Conservation (phyloP, 1,284 basidiomycete species). For the Leucoagaricus sp. region DNA sequence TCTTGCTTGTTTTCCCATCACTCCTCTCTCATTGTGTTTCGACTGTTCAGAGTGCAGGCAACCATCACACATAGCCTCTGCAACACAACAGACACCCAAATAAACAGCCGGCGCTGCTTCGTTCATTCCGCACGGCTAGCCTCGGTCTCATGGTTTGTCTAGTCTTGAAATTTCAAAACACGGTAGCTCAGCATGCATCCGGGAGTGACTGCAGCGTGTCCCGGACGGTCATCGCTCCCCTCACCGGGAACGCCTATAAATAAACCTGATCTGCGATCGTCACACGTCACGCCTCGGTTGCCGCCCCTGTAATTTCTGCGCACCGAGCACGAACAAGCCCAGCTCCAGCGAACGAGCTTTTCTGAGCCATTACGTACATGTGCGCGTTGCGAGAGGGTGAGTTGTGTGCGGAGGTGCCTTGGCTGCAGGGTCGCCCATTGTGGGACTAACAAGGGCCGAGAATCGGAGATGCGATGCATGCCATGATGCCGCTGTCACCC, state of each 20-base stretch:
- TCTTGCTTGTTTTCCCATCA: not conserved
- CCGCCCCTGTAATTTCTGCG: too few species aligned
- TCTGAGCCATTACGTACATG: too few species aligned
- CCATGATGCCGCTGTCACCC: slow-evolving; percentile 7
- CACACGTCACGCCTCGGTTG: too few species aligned
- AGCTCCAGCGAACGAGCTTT: too few species aligned
- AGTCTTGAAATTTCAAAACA: not conserved
- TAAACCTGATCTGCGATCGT: not conserved
- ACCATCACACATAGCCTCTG: not conserved
- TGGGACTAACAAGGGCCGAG: not conserved
- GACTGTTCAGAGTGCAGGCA: too few species aligned
- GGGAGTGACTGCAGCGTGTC: not conserved
- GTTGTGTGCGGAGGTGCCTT: too few species aligned
- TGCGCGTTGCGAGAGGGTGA: too few species aligned
- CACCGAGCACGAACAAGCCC: too few species aligned
- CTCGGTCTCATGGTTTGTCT: not conserved
- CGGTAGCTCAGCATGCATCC: not conserved
- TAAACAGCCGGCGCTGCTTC: not conserved
- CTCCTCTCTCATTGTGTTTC: too few species aligned
- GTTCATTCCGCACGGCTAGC: not conserved
- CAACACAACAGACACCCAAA: not conserved
- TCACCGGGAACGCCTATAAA: not conserved
- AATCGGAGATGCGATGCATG: not conserved
- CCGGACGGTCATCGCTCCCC: not conserved
- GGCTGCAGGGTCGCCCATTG: too few species aligned